These are phyloP conservation scores for Coelastrella sp. DNA, from an alignment of 139 green algal genomes.

Conservation along the genomic window DNA sequence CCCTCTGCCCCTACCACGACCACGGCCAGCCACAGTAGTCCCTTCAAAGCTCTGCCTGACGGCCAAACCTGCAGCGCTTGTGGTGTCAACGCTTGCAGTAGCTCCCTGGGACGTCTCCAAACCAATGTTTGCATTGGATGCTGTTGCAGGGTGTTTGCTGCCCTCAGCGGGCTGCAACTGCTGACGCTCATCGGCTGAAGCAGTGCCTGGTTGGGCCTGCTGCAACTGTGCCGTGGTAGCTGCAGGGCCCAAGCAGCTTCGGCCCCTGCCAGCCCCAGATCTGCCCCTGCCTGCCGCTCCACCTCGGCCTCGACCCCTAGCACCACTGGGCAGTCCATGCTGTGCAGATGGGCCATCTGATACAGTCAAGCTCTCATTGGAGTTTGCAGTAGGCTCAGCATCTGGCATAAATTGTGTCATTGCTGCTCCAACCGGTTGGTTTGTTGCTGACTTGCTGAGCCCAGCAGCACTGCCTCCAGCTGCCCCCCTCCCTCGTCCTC, in stretches of 20 bases:
- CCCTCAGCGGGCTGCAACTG: neutral
- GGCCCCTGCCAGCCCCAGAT: neutral
- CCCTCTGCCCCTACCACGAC: constrained; percentile 13
- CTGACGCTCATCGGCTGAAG: neutral
- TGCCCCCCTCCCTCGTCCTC: neutral
- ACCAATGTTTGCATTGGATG: neutral
- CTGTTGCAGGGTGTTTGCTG: neutral
- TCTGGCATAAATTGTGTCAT: neutral
- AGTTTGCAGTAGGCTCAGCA: neutral
- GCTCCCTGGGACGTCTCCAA: neutral
- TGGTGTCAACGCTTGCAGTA: neutral
- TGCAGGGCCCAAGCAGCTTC: neutral
- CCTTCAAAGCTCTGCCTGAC: neutral
- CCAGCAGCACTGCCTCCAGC: neutral
- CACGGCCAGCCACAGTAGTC: neutral
- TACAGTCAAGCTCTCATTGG: neutral
- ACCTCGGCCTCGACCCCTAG: constrained; percentile 4
- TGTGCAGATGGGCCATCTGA: neutral
- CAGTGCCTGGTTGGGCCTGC: neutral
- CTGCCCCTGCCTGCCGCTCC: constrained; percentile 12
- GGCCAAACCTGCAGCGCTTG: neutral
- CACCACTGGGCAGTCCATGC: constrained; percentile 1
- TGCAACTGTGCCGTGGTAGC: neutral
- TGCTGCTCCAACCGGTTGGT: neutral
- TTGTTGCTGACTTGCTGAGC: neutral